Base-by-base conservation (phyloP, 345 rosid genomes). In the Brassica carinata region DNA sequence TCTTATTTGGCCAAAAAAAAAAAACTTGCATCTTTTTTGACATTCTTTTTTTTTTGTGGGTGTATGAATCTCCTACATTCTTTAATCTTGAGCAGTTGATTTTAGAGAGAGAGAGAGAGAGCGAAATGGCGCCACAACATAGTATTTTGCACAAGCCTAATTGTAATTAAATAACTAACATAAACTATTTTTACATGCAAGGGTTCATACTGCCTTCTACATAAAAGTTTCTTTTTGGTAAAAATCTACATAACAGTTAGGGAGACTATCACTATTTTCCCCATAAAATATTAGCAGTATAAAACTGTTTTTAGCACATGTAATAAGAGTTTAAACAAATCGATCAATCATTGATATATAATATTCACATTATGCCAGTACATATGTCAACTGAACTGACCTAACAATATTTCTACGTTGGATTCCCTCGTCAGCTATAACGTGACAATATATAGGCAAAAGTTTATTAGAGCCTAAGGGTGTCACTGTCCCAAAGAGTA, bases 291-390 rank as follows among this genome's bases (percentile, higher is more conserved):
- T 31, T 14, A 48, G 31, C 62, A 64, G 23, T 31, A 40, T 74
- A 63, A 40, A 36, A 14, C 72, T 36, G 33, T 64, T 34, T 72
- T 75, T 67, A 75, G 78, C 78, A 75, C 66, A 75, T 75, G 66
- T 67, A 36, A 26, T 75, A 26, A 26, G 57, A 55, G 40, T 66
- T 45, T 5, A 75, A 51, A 55, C 72, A 75, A 34, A 67, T 55
- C 15, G 9, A 34, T 33, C 66, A 67, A n/a, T 75, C 71, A 65
- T 64, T 66, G 15, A 33, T 75, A 30, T 48, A 5, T 45, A 17
- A 45, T 48, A 65, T 66, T 74, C 71, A 30, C 19, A 64, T 15
- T 17, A 15, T 64, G 71, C 78, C 27, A 18, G 23, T 48, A 48
- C 13, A 18, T 26, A 23, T 34, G 15, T 34, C 1, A 73, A 63